Percentiles rank a stretch among this genome's conserved stretches.
Evolutionary conservation across 164 flowering plant genomes (phyloP).

Genomic region (Vitis labrusca): DNA sequence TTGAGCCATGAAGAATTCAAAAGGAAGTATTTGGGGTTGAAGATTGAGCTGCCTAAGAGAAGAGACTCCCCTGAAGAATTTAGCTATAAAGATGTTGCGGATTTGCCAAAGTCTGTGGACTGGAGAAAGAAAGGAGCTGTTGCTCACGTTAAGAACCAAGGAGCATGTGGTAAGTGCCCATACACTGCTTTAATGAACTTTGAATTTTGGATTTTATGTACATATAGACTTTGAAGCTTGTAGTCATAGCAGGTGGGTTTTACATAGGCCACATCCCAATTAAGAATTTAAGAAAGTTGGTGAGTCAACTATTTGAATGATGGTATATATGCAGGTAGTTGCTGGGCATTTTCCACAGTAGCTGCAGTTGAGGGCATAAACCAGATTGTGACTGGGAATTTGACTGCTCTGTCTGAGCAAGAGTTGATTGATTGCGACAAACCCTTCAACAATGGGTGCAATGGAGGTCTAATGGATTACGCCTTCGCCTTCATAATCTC

Average conservation of each 20-base stretch:
- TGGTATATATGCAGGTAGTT: slow-evolving; percentile 54
- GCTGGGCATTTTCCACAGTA: slow-evolving; percentile 91
- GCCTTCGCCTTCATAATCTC: slow-evolving; percentile 60
- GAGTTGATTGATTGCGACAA: slow-evolving; percentile 80
- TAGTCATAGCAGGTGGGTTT: no score
- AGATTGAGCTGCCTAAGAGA: slow-evolving; percentile 26
- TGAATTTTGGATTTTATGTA: background rate
- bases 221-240: background rate
- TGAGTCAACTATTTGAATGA: background rate
- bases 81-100: slow-evolving; percentile 39
- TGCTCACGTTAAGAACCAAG: slow-evolving; percentile 76
- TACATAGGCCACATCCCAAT: no score
- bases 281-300: background rate
- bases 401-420: slow-evolving; percentile 80
- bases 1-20: slow-evolving; percentile 80
- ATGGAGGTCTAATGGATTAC: slow-evolving; percentile 80
- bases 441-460: slow-evolving; percentile 64
- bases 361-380: slow-evolving; percentile 90
- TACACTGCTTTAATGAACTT: background rate
- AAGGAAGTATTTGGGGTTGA: slow-evolving; percentile 55
- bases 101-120: slow-evolving; percentile 73
- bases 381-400: slow-evolving; percentile 74
- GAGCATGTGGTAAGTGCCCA: slow-evolving; percentile 62
- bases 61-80: slow-evolving; percentile 27
- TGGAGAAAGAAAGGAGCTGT: slow-evolving; percentile 95